phyloP scores from a whole-genome alignment of 2,329 filamentous ascomycete species.

The Apiospora marii region DNA sequence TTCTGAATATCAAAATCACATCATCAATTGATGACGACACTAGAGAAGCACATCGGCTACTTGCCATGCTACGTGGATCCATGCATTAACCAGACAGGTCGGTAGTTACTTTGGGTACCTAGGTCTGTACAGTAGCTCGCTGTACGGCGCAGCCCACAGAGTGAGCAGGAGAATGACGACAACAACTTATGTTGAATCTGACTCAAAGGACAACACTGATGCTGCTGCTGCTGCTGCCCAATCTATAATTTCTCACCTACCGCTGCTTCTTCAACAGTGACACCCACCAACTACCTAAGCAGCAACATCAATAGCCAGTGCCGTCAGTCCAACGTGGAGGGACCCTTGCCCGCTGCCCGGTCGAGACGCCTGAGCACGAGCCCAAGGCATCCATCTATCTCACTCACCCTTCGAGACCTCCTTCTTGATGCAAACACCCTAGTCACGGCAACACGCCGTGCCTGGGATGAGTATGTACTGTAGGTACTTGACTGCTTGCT shows the following conservation, averaged over 20 bases:
- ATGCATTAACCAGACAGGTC: background rate
- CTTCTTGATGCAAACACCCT: constrained; percentile 15
- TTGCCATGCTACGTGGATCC: constrained; percentile 17
- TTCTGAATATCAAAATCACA: background rate
- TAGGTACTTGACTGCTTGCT: constrained; percentile 6
- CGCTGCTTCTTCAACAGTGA: background rate
- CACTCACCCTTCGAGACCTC: background rate
- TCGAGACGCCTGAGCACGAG: background rate
- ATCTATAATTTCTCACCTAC: background rate
- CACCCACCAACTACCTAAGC: background rate
- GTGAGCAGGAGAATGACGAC: background rate
- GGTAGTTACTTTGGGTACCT: background rate
- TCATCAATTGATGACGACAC: background rate
- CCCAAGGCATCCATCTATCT: background rate
- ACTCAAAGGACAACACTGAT: constrained; percentile 7
- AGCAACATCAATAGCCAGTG: background rate
- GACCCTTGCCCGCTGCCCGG: background rate
- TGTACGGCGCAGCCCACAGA: background rate
- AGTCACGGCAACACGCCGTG: constrained; percentile 3
- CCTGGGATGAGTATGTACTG: background rate
- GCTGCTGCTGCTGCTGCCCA: constrained; percentile 14
- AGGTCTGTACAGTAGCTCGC: background rate
- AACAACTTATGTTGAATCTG: background rate
- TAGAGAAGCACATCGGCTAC: background rate
- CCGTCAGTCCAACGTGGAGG: background rate